These are phyloP conservation scores for Pseudogymnoascus sp. DNA, from an alignment of 2,329 filamentous ascomycete species.

Conservation along the genomic window DNA sequence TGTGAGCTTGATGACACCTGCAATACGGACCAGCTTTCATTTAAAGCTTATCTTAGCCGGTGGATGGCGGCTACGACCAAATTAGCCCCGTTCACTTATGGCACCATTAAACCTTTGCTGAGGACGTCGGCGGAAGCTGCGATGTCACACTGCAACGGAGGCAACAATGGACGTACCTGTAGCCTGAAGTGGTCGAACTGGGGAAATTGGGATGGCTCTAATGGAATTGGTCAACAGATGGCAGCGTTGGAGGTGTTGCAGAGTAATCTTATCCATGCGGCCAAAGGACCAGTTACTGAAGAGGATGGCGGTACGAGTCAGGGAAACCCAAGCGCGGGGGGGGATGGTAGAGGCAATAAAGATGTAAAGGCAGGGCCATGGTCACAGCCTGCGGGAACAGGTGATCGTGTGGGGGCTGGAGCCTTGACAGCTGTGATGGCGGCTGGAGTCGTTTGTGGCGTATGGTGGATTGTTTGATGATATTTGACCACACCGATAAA, in stretches of 20 bases:
- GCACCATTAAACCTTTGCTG: slow-evolving; percentile 45
- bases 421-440: slow-evolving; percentile 52
- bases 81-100: slow-evolving; percentile 52
- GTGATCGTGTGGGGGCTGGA: slow-evolving; percentile 60
- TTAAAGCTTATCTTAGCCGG: slow-evolving; percentile 54
- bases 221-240: slow-evolving; percentile 65
- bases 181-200: slow-evolving; percentile 50
- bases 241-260: slow-evolving; percentile 57
- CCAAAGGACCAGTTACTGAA: slow-evolving; percentile 36
- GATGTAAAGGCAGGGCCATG: not conserved
- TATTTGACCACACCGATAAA: not conserved
- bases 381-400: slow-evolving; percentile 30
- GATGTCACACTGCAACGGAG: slow-evolving; percentile 49
- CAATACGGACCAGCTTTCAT: slow-evolving; percentile 53
- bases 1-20: slow-evolving; percentile 56
- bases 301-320: slow-evolving; percentile 50
- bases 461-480: slow-evolving; percentile 41
- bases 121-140: slow-evolving; percentile 49
- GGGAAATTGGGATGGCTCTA: slow-evolving; percentile 47
- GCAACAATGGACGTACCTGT: slow-evolving; percentile 48
- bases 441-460: slow-evolving; percentile 44
- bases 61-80: slow-evolving; percentile 56
- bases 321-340: slow-evolving; percentile 27
- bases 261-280: slow-evolving; percentile 45
- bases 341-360: not conserved